Base-by-base conservation (phyloP, 2,329 filamentous ascomycete species). In the Fusarium secorum region DNA sequence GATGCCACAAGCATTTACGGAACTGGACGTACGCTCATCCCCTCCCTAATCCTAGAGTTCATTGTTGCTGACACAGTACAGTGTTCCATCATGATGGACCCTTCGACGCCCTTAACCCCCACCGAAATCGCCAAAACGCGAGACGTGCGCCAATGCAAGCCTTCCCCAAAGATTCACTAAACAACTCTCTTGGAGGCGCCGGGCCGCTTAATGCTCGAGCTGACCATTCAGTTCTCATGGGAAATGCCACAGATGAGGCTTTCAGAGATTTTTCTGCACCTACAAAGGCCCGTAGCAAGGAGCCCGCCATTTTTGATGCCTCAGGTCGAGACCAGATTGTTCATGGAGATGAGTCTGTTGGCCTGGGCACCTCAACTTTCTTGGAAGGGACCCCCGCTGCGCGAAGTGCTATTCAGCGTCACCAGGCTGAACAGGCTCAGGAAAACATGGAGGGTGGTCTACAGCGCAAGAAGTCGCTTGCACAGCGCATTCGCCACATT, bases 61-160 rank as follows among this genome's bases (percentile, higher is more conserved):
- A 45, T 22, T 15, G 26, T 36, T 64, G 30, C 67, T 72, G 53
- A 70, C 55, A 45, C 44, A 64, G n/a, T 51, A n/a, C 13, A 97
- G 94, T 97, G 74, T 97, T 98, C 82, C 96, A 99, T 77, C 96
- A 99, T 78, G 96, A 98, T 77, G 96, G 96, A 2, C 96, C 96
- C 8, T 99, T 98, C 76, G 96, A 99, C 81, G 96, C 96, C 24
- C 93, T 96, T 79, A 97, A 97, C 80, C 94, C 96, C 8, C 93
- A 97, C 79, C 93, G 96, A 71, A 99, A 98, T 81, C 90, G 93
- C 63, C 92, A 93, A 78, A 93, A 91, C 75, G 90, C 91, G 76
- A 89, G 91, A 66, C 90, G 92, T 59, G 94, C 96, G 11, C 96
- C 96, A 1, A 98, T 99, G 94, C 91, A 97, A 79, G 96, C 96